Evolutionary conservation across 2,329 filamentous ascomycete genomes (phyloP), one percentile per base, ranked within the genome.

Genomic region (Claviceps digitariae): DNA sequence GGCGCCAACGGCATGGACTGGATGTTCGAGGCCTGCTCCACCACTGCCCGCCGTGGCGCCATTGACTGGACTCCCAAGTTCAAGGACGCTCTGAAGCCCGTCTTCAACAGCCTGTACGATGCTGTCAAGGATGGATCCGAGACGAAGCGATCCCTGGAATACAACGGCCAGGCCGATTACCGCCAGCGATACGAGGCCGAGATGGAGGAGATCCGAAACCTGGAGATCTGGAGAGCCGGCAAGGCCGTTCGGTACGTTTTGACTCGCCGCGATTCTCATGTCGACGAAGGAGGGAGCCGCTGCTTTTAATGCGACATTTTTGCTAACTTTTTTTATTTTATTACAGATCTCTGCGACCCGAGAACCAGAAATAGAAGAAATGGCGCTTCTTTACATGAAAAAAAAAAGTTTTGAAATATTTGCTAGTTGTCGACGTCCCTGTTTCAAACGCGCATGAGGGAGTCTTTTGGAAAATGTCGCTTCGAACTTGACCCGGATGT

Each of bases 21-120:
- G 90, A 98, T 98, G 93, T 98, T 94, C 79, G 90, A 91, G 72
- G 93, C 93, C 63, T 98, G 93, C 87, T 97, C 91, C 59, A 98
- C 93, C 70, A 98, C 93, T 55, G 93, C 93, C 68, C 89, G 93
- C 69, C 90, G 93, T 70, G 93, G 93, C 74, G 93, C 93, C 75
- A 95, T 98, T 70, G 93, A 98, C 82, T 98, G 93, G 93, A 91
- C 86, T 70, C 84, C 85, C 73, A 81, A 81, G 70, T 98, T 98
- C 89, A 96, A 96, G 87, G 87, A 91, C 63, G 90, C 87, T 69
- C 82, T 98, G 69, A 97, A 97, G 86, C 93, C 93, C 67, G 86
- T 98, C 69, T 98, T 98, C 83, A 91, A 96, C 77, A 81, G 87
- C 67, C 86, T 98, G 57, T 98, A 98, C 78, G 86, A 94, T 74